A percentile compares a stretch with the other conserved stretches of the same genome.
Conservation (phyloP, 2,329 filamentous ascomycete genomes). For the Fusarium torreyae region DNA sequence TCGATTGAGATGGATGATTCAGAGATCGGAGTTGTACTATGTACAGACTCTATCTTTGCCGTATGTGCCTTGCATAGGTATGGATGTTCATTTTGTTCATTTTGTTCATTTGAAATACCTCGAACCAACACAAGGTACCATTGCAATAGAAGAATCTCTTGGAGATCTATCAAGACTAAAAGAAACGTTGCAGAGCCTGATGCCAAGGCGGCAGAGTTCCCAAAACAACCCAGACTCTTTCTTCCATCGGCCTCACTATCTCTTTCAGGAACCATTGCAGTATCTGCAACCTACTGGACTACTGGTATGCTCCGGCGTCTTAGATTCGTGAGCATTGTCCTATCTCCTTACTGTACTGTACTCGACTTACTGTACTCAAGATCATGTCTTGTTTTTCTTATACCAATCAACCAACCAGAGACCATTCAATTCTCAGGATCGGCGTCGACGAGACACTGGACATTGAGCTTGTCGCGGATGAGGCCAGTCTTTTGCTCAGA, state of each 20-base stretch:
- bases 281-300: constrained; percentile 2
- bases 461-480: constrained; percentile 44
- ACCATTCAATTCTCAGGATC: constrained; percentile 44
- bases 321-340: neutral
- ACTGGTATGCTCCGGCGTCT: constrained; percentile 1
- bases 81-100: neutral
- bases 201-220: constrained; percentile 19
- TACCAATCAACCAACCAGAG: constrained; percentile 39
- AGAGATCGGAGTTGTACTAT: neutral
- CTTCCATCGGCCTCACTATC: constrained; percentile 4
- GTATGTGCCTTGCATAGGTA: neutral
- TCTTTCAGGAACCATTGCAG: constrained; percentile 16
- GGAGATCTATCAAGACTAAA: neutral
- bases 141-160: constrained; percentile 5
- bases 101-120: neutral
- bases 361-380: neutral
- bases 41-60: neutral
- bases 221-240: constrained; percentile 6
- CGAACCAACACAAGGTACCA: constrained; percentile 7
- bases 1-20: neutral
- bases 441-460: constrained; percentile 52
- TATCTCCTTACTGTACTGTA: neutral
- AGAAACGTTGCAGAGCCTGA: constrained; percentile 17
- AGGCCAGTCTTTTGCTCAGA: constrained; percentile 40
- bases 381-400: constrained; percentile 24